Evolutionary conservation across 2,329 filamentous ascomycete species (phyloP).

Genomic region (Hypoxylon sp.): DNA sequence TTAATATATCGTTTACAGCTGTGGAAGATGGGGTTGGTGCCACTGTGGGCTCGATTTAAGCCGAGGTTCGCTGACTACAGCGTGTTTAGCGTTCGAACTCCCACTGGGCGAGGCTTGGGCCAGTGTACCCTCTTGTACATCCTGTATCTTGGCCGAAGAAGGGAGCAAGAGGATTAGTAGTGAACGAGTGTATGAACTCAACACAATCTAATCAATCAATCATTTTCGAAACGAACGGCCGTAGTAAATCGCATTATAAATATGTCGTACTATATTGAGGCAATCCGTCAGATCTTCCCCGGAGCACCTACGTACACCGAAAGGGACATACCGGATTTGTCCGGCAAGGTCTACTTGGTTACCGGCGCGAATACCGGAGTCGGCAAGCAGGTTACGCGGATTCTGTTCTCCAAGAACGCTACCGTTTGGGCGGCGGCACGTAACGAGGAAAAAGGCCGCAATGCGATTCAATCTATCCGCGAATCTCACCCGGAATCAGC

Average conservation of each 20-base stretch:
- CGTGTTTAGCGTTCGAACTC: background rate
- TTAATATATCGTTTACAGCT: no score
- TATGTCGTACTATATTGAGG: slow-evolving; percentile 31
- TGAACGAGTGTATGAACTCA: background rate
- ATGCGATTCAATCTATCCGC: slow-evolving; percentile 46
- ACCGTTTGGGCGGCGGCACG: slow-evolving; percentile 46
- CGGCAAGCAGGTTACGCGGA: slow-evolving; percentile 44
- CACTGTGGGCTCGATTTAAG: slow-evolving; percentile 1
- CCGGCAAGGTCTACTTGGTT: slow-evolving; percentile 45
- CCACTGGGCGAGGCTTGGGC: background rate
- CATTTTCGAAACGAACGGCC: background rate
- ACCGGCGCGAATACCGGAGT: slow-evolving; percentile 50
- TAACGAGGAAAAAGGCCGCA: slow-evolving; percentile 44
- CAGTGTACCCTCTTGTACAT: background rate
- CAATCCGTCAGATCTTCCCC: slow-evolving; percentile 43
- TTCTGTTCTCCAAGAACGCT: slow-evolving; percentile 49
- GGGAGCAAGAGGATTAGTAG: background rate
- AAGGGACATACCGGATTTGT: slow-evolving; percentile 43
- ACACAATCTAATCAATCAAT: background rate
- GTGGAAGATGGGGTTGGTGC: background rate
- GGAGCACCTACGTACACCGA: slow-evolving; percentile 45
- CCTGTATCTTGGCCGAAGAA: background rate
- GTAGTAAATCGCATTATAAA: background rate
- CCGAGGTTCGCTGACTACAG: slow-evolving; percentile 2
- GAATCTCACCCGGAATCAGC: slow-evolving; percentile 44